phyloP scores from a whole-genome alignment of 2,329 filamentous ascomycete species.

The Trichoderma asperellum region DNA sequence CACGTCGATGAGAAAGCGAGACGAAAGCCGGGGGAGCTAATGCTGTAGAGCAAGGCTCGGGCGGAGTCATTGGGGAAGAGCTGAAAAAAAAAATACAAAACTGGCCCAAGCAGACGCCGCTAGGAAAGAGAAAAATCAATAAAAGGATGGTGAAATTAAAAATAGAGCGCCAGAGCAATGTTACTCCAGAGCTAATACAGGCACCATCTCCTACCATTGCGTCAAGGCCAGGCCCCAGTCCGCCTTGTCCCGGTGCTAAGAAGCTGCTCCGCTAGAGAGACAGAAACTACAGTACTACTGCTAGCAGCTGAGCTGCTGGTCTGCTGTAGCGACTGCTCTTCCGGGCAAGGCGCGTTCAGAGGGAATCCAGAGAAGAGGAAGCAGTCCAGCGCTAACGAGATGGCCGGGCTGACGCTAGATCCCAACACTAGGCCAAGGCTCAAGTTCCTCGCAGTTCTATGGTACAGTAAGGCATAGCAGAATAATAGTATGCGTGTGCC shows the following conservation, averaged over 20 bases:
- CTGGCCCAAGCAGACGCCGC: background rate
- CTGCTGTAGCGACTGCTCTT: background rate
- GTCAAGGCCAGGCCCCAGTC: background rate
- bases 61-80: background rate
- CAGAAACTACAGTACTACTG: no score
- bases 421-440: background rate
- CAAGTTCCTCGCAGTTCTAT: slow-evolving; percentile 16
- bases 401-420: slow-evolving; percentile 7
- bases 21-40: background rate
- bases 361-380: background rate
- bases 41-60: background rate
- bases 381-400: background rate
- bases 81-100: slow-evolving; percentile 17
- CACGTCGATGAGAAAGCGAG: background rate
- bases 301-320: background rate
- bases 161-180: background rate
- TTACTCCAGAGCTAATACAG: slow-evolving; percentile 21
- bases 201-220: slow-evolving; percentile 3
- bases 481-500: background rate
- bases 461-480: background rate
- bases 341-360: background rate
- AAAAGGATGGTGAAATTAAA: background rate
- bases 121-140: background rate
- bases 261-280: background rate
- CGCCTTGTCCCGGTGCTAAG: background rate